phyloP scores from a whole-genome alignment of 225 moss, liverwort and hornwort genomes.

The Marchantia polymorpha region DNA sequence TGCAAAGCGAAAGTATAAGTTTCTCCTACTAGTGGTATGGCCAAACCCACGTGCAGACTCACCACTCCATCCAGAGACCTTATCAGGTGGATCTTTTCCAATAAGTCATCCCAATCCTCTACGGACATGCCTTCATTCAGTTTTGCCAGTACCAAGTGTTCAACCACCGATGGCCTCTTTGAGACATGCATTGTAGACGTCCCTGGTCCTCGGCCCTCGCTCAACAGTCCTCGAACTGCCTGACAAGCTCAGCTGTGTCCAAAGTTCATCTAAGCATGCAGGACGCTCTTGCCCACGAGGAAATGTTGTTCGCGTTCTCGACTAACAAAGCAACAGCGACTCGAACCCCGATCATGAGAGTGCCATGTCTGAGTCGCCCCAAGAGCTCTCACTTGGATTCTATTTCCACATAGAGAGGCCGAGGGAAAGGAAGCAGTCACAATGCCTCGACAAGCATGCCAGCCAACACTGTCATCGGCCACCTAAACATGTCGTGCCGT shows the following conservation, averaged over 20 bases:
- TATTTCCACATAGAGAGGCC: no score
- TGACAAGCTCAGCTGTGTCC: neutral
- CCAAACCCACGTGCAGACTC: conserved; percentile 11
- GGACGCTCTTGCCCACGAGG: neutral
- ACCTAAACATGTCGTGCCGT: no score
- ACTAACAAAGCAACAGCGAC: neutral
- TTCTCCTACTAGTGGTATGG: conserved; percentile 10
- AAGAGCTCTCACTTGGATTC: no score
- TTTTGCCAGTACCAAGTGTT: conserved; percentile 13
- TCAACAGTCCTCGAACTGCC: neutral
- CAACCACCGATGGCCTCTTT: neutral
- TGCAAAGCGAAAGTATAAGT: conserved; percentile 19
- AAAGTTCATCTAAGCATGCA: neutral
- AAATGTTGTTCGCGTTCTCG: neutral
- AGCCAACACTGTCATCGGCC: no score
- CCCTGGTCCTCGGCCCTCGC: neutral
- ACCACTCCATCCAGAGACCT: conserved; percentile 1
- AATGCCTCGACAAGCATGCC: no score
- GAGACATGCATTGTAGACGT: neutral
- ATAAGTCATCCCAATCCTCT: neutral
- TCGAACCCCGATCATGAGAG: neutral
- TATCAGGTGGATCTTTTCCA: neutral
- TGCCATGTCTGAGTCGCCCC: neutral
- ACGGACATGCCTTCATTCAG: neutral
- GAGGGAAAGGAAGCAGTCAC: no score